Evolutionary conservation across 108 stramenopile genomes (phyloP).

Genomic region (Fragilaria radians): DNA sequence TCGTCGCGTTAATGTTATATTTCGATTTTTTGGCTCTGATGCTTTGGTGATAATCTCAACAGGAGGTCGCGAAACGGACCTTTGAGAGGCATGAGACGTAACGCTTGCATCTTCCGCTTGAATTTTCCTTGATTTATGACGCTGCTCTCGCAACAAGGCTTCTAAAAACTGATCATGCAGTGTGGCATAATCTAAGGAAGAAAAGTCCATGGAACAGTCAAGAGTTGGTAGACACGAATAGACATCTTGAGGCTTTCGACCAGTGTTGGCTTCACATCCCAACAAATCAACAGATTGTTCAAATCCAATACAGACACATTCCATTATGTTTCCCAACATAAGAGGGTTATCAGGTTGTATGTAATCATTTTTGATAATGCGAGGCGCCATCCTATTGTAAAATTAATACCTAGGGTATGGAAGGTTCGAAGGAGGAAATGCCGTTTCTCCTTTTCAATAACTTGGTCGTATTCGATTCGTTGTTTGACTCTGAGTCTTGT

Average conservation of each 20-base stretch:
- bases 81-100: background rate
- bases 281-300: background rate
- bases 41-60: background rate
- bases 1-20: background rate
- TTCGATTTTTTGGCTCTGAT: background rate
- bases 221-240: background rate
- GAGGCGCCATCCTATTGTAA: slow-evolving; percentile 2
- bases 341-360: background rate
- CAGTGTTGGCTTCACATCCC: background rate
- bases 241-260: background rate
- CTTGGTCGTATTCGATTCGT: no score
- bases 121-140: background rate
- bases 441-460: no score
- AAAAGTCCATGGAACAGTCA: background rate
- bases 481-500: no score
- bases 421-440: no score
- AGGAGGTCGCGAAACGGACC: background rate
- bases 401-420: no score
- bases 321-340: background rate
- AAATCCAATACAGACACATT: background rate
- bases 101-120: background rate
- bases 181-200: slow-evolving; percentile 17
- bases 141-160: slow-evolving; percentile 30
- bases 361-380: background rate
- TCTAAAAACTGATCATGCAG: slow-evolving; percentile 47